These are phyloP conservation scores for Fragaria ananassa DNA, from an alignment of 306 rosid genomes.

Conservation along the genomic window DNA sequence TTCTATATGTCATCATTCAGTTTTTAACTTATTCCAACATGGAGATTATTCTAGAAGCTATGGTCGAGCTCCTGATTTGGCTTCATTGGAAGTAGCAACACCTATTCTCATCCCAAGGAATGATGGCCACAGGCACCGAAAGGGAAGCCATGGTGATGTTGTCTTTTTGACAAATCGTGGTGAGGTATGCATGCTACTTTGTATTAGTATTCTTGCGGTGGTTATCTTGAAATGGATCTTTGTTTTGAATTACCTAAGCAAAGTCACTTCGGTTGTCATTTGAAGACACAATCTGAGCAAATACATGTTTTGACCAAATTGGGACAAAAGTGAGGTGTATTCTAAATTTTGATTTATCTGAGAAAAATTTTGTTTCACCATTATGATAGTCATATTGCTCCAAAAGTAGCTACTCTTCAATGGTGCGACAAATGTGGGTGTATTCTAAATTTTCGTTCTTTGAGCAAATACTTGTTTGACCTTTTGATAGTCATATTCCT, in stretches of 20 bases:
- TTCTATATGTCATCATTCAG: conserved; percentile 84
- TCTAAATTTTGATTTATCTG: background rate
- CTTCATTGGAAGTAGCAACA: conserved; percentile 88
- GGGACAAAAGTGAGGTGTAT: background rate
- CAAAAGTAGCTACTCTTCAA: background rate
- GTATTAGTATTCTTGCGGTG: conserved; percentile 11
- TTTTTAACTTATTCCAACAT: conserved; percentile 81
- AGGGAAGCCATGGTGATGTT: conserved; percentile 98
- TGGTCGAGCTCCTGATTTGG: conserved; percentile 53
- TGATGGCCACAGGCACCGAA: conserved; percentile 90
- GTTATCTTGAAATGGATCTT: background rate
- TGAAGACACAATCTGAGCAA: background rate
- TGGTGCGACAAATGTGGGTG: background rate
- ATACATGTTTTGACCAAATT: background rate
- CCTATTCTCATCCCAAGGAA: conserved; percentile 86
- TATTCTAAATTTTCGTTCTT: background rate
- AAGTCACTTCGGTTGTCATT: background rate
- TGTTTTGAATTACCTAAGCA: conserved; percentile 9
- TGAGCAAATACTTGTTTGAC: background rate
- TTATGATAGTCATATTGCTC: background rate
- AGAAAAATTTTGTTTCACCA: background rate
- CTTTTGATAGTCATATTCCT: background rate
- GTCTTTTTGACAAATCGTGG: conserved; percentile 95
- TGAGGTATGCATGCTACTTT: conserved; percentile 58
- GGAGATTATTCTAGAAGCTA: conserved; percentile 76